Evolutionary conservation across 495 filamentous ascomycete species (phyloP).

Genomic region (Aspergillus nanangensis): DNA sequence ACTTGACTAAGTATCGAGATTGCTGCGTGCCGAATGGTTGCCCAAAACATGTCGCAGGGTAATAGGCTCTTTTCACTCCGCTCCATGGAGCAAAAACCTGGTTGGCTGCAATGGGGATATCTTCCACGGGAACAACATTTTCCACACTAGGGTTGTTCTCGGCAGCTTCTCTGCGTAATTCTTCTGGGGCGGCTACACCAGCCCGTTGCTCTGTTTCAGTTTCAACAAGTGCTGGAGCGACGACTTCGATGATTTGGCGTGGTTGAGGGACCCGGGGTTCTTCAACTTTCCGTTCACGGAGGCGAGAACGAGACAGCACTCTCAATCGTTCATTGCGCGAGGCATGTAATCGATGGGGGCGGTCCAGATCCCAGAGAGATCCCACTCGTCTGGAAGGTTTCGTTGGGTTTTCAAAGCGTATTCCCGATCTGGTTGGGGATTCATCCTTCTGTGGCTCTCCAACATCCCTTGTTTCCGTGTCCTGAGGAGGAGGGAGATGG

Average conservation of each 20-base stretch:
- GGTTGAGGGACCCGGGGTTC: neutral
- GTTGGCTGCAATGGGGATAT: constrained; percentile 31
- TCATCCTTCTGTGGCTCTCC: constrained; percentile 11
- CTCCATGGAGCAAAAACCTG: constrained; percentile 50
- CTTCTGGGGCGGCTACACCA: constrained; percentile 9
- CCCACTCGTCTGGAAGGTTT: constrained; percentile 25
- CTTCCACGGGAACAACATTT: neutral
- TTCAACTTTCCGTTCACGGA: constrained; percentile 9
- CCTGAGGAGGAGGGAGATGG: constrained; percentile 5
- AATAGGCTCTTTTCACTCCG: constrained; percentile 44
- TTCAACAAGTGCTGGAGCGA: neutral
- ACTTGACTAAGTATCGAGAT: constrained; percentile 40
- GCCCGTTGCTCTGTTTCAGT: neutral
- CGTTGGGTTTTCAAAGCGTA: constrained; percentile 12
- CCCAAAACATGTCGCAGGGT: constrained; percentile 47
- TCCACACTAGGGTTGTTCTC: neutral
- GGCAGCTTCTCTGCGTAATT: neutral
- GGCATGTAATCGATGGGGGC: constrained; percentile 25
- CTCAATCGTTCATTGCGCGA: constrained; percentile 21
- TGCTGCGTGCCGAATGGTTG: constrained; percentile 33
- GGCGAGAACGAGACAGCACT: constrained; percentile 10
- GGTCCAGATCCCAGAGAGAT: constrained; percentile 36
- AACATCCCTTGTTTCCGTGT: constrained; percentile 6
- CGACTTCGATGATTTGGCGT: neutral
- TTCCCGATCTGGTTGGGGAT: constrained; percentile 9